A percentile compares a stretch with the other conserved stretches of the same genome.
Evolutionary conservation across 1,284 basidiomycete species (phyloP).

Genomic region (Pascua sp.): DNA sequence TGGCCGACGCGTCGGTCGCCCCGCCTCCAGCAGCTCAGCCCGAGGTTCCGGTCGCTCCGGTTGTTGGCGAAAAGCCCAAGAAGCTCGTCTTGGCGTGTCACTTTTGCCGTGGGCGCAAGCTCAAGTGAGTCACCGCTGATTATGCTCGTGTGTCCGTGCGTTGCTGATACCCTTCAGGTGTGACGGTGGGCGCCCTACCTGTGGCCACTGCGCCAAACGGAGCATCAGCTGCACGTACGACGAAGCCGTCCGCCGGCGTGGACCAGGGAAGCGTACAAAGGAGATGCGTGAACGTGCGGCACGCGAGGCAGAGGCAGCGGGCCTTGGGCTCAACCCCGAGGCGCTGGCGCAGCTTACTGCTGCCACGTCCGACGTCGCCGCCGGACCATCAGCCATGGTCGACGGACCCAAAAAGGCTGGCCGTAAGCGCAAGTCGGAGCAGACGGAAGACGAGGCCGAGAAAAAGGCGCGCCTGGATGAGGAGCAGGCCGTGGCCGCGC

Average conservation of each 20-base stretch:
- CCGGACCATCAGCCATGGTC: conserved; percentile 3
- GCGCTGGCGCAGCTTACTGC: conserved; percentile 13
- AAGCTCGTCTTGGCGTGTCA: conserved; percentile 50
- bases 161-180: conserved; percentile 21
- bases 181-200: conserved; percentile 35
- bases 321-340: conserved; percentile 16
- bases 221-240: conserved; percentile 47
- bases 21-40: neutral
- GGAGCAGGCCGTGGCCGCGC: conserved; percentile 12
- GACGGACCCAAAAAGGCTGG: conserved; percentile 16
- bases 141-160: neutral
- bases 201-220: conserved; percentile 36
- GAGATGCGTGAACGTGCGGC: conserved; percentile 41
- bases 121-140: conserved; percentile 42
- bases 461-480: conserved; percentile 18
- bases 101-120: conserved; percentile 49
- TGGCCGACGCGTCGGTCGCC: no score
- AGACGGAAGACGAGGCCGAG: conserved; percentile 9
- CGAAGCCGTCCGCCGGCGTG: conserved; percentile 48
- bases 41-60: neutral
- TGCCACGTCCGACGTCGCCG: conserved; percentile 3
- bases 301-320: conserved; percentile 35
- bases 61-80: conserved; percentile 22
- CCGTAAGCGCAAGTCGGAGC: conserved; percentile 19
- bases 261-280: conserved; percentile 52